A percentile compares a stretch with the other conserved stretches of the same genome.
phyloP scores from a whole-genome alignment of 257 asterid species.

The Paulownia fortunei region DNA sequence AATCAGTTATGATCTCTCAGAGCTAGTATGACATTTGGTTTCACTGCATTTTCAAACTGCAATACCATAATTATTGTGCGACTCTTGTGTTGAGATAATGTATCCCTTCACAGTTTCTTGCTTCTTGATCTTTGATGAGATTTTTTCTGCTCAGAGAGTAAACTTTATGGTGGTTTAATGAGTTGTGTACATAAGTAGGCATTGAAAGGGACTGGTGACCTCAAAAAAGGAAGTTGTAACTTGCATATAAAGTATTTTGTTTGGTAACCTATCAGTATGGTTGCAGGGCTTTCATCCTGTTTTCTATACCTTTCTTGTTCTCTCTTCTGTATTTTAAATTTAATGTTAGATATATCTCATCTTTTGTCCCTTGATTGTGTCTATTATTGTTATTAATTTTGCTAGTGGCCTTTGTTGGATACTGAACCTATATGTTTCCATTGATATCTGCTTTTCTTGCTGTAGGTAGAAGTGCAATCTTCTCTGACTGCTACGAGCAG shows the following conservation, averaged over 20 bases:
- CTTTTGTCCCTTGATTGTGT: neutral
- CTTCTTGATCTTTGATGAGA: neutral
- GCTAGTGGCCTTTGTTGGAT: conserved; percentile 8
- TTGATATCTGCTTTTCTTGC: conserved; percentile 31
- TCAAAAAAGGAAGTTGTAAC: neutral
- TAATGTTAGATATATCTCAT: neutral
- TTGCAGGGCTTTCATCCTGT: conserved; percentile 10
- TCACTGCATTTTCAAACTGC: neutral
- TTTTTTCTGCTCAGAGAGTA: conserved; percentile 1
- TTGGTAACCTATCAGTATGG: neutral
- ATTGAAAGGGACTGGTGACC: conserved; percentile 14
- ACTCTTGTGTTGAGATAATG: neutral
- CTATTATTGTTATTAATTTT: neutral
- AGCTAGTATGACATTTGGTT: neutral
- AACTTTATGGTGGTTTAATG: neutral
- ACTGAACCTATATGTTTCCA: conserved; percentile 18
- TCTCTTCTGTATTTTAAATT: neutral
- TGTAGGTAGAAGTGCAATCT: conserved; percentile 63
- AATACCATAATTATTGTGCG: neutral
- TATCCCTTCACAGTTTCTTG: neutral
- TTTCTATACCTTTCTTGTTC: neutral
- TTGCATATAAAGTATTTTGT: neutral
- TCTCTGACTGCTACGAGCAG: conserved; percentile 45
- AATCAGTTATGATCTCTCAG: neutral
- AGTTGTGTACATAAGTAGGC: neutral